Conservation (phyloP, 163 green algal species). For the Volvox carteri region DNA sequence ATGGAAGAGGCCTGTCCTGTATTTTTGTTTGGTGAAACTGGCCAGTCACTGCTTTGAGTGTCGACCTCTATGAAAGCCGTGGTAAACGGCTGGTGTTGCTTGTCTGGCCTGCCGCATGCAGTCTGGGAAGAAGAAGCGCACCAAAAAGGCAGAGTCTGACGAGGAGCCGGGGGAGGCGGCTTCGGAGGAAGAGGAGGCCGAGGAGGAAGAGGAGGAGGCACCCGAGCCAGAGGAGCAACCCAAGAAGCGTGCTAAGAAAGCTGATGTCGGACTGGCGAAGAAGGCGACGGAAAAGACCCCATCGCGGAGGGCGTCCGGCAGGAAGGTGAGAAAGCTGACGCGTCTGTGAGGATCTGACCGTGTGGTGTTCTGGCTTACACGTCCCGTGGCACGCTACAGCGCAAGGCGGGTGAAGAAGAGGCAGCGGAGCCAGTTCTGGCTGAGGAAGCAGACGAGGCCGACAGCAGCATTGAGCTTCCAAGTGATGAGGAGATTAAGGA, state of each 20-base stretch:
- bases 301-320: not conserved
- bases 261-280: conserved; percentile 1
- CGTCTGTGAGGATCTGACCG: no score
- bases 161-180: not conserved
- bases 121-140: conserved; percentile 22
- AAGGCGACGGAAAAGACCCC: conserved; percentile 12
- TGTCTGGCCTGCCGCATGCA: not conserved
- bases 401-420: not conserved
- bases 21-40: no score
- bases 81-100: no score
- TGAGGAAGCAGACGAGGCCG: conserved; percentile 1
- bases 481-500: conserved; percentile 29
- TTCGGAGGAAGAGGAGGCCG: not conserved
- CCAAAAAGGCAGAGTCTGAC: conserved; percentile 15
- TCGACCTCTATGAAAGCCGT: no score
- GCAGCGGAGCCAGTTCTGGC: not conserved
- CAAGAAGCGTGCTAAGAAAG: conserved; percentile 1
- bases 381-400: not conserved
- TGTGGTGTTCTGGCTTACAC: no score
- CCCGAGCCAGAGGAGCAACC: conserved; percentile 1
- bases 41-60: no score
- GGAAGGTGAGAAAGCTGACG: conserved; percentile 1
- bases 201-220: conserved; percentile 4
- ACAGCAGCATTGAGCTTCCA: not conserved
- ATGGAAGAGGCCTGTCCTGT: no score